Base-by-base conservation (phyloP, 176 grass and related monocot species). In the Chloris gayana region DNA sequence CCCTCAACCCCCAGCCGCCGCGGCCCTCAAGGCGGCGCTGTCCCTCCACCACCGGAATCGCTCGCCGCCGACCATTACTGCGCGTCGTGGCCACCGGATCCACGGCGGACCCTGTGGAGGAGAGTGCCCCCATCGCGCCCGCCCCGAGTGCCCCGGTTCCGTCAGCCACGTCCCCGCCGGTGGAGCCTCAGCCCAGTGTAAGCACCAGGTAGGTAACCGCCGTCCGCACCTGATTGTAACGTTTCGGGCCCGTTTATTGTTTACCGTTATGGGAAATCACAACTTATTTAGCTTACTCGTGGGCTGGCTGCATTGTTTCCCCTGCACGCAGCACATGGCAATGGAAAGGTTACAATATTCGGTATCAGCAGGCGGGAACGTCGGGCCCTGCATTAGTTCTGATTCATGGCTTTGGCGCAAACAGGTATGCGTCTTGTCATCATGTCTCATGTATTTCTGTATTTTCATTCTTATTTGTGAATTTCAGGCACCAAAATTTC, bases 371-470 rank as follows among this genome's bases (percentile, higher is more conserved):
- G 33, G 88, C 92, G 1, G 95, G 92, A 67, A 84, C 90, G 4
- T 73, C 59, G 29, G 95, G 92, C 29, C 92, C 92, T 80, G 85
- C 95, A 34, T 83, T 95, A 61, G 90, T 98, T 93, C 76, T 98
- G 39, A 61, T 98, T 76, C 92, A 98, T 77, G 95, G 92, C 46
- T 98, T 98, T 72, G 90, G 92, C 31, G 92, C 90, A 46, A 98
- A 98, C 90, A 98, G 92, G 92, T 95, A 68, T 67, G 41, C 38
- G 68, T 80, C 13, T 32, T 64, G 30, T 64, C 34, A n/a, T n/a
- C n/a, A n/a, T n/a, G n/a, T n/a, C n/a, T n/a, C 60, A 64, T 18
- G 60, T 31, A 15, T 3, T 25, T 27, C 24, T 26, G 33, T 9
- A 32, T 74, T 72, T 15, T 62, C 9, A 1, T 67, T 26, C 67